These are phyloP conservation scores for Fusarium verticillioides DNA, from an alignment of 2,329 filamentous ascomycete genomes.

Conservation along the genomic window DNA sequence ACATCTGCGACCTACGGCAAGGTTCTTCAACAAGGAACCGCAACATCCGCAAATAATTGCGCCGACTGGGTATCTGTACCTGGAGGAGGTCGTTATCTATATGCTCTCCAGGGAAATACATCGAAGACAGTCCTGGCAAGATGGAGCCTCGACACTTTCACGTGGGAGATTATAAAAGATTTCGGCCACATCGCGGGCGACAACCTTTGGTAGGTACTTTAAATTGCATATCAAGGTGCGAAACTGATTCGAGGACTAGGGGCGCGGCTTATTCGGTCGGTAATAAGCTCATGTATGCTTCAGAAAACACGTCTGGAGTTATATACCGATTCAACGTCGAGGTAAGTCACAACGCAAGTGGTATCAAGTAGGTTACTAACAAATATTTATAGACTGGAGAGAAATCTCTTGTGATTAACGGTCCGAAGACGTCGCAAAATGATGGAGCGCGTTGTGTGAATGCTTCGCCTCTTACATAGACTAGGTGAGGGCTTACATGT, in stretches of 20 bases:
- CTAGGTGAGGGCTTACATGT: not conserved
- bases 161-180: not conserved
- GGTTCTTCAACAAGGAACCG: not conserved
- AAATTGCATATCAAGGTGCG: fast-evolving
- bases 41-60: not conserved
- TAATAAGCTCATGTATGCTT: slow-evolving; percentile 1
- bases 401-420: not conserved
- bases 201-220: not conserved
- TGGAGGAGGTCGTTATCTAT: not conserved
- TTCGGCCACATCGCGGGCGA: not conserved
- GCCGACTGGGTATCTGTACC: slow-evolving; percentile 6
- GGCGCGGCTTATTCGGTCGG: slow-evolving; percentile 15
- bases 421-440: slow-evolving; percentile 9
- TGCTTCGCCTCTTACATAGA: slow-evolving; percentile 1
- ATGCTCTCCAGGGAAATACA: not conserved
- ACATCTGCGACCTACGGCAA: not conserved
- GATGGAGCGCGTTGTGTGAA: slow-evolving; percentile 23
- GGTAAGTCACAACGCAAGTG: fast-evolving
- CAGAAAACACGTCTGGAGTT: slow-evolving; percentile 10
- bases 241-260: not conserved
- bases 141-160: slow-evolving; percentile 1
- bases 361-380: not conserved
- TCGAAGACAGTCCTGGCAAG: not conserved
- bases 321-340: slow-evolving; percentile 11
- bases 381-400: not conserved